Evolutionary conservation across 352 stramenopile genomes (phyloP).

Genomic region (Albugo candida): DNA sequence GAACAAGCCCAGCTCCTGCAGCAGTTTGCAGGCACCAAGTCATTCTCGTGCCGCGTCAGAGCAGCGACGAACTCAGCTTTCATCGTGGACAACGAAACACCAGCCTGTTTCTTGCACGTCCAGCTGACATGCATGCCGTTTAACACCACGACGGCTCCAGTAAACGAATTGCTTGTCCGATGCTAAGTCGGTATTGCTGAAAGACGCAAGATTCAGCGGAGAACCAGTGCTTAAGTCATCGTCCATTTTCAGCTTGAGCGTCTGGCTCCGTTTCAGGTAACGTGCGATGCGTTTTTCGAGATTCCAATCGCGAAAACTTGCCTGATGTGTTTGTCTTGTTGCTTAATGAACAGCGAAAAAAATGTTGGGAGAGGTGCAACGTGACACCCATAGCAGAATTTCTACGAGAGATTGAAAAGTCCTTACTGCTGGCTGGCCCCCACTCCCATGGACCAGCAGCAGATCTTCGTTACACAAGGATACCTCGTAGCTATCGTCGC

Average conservation of each 20-base stretch:
- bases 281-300: slow-evolving; percentile 8
- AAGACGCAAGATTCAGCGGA: background rate
- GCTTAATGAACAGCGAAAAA: background rate
- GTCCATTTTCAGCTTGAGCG: background rate
- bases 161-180: slow-evolving; percentile 12
- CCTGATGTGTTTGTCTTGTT: too few species aligned
- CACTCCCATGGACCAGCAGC: too few species aligned
- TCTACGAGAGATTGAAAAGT: too few species aligned
- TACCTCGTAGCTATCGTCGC: too few species aligned
- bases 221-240: background rate
- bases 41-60: background rate
- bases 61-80: slow-evolving; percentile 9
- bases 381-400: too few species aligned
- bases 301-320: too few species aligned
- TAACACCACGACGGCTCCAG: slow-evolving; percentile 2
- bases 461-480: too few species aligned
- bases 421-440: too few species aligned
- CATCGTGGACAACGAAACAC: slow-evolving; percentile 6
- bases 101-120: slow-evolving; percentile 8
- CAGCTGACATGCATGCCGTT: slow-evolving; percentile 6
- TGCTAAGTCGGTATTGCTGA: slow-evolving; percentile 11
- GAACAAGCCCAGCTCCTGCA: background rate
- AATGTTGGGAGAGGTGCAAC: too few species aligned
- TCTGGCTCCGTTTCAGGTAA: slow-evolving; percentile 9
- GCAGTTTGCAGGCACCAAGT: slow-evolving; percentile 5